Base-by-base conservation (phyloP, 1,284 basidiomycete species). In the Ustilago trichophora region DNA sequence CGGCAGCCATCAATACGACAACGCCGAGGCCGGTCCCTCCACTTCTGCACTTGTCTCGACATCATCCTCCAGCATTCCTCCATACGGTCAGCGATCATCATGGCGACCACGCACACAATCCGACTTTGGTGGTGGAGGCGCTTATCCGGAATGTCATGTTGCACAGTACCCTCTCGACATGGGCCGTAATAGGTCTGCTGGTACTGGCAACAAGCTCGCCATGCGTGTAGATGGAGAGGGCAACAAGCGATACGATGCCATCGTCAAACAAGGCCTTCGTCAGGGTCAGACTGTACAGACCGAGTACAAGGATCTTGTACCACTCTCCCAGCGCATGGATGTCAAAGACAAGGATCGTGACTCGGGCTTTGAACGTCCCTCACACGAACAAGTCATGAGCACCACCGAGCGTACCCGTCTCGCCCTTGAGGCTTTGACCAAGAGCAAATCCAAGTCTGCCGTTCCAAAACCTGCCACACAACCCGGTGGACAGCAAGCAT, bases 131-230 rank as follows among this genome's bases (percentile, higher is more conserved):
- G 92, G 93, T 77, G 95, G 95, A 69, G 95, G 95, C 72, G 87
- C 94, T 48, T 98, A 91, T 83, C 95, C 96, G 1, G 95, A 98
- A 84, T 97, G 94, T 82, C 93, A 95, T 85, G 85, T 96, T 52
- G 95, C 95, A 11, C 95, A 98, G 82, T 98, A 97, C 84, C 95
- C 95, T 7, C 82, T 97, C 69, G 92, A 93, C 66, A 90, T 98
- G 87, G 95, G 95, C 47, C 88, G 88, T 82, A 96, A 95, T 86
- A 93, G 73, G 27, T 69, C 93, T 5, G 41, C 47, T 5, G 50
- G 50, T 3, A 40, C 51, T 1, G 88, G 92, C 88, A 53, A 65
- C 60, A 69, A 64, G 46, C 87, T 99, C 9, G 93, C 96, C 9
- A 87, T 99, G 3, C 94, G 96, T 85, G 94, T 98, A 11, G 96